A percentile compares a stretch with the other conserved stretches of the same genome.
Conservation (phyloP, 441 rosid species). For the Melastoma candidum region DNA sequence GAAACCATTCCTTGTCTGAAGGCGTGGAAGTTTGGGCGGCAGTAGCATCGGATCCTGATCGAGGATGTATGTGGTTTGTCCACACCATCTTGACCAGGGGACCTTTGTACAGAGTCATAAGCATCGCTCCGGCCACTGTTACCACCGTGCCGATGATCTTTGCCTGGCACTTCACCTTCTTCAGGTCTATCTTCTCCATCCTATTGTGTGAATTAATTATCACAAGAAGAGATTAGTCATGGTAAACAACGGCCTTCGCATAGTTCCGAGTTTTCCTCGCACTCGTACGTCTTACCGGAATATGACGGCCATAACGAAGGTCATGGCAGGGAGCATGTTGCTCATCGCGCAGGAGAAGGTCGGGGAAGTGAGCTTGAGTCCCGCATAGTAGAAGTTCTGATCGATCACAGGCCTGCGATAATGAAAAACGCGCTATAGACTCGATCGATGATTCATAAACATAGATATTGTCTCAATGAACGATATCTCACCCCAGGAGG, state of each 20-base stretch:
- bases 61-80: not conserved
- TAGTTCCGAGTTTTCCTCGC: no score
- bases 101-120: conserved; percentile 18
- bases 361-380: conserved; percentile 19
- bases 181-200: conserved; percentile 15
- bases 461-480: not conserved
- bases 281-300: conserved; percentile 9
- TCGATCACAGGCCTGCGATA: conserved; percentile 18
- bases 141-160: conserved; percentile 15
- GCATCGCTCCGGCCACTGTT: conserved; percentile 13
- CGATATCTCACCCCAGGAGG: conserved; percentile 14
- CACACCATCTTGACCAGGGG: conserved; percentile 4
- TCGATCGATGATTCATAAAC: not conserved
- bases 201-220: conserved; percentile 1
- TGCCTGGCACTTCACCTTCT: conserved; percentile 7
- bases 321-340: conserved; percentile 22
- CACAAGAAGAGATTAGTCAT: conserved; percentile 1
- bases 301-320: conserved; percentile 20
- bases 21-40: not conserved
- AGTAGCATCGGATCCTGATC: not conserved
- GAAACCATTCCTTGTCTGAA: conserved; percentile 13
- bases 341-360: conserved; percentile 22
- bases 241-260: no score
- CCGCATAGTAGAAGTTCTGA: conserved; percentile 22
- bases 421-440: not conserved